These are phyloP conservation scores for Globisporangium lucens DNA, from an alignment of 352 stramenopile species.

Conservation along the genomic window DNA sequence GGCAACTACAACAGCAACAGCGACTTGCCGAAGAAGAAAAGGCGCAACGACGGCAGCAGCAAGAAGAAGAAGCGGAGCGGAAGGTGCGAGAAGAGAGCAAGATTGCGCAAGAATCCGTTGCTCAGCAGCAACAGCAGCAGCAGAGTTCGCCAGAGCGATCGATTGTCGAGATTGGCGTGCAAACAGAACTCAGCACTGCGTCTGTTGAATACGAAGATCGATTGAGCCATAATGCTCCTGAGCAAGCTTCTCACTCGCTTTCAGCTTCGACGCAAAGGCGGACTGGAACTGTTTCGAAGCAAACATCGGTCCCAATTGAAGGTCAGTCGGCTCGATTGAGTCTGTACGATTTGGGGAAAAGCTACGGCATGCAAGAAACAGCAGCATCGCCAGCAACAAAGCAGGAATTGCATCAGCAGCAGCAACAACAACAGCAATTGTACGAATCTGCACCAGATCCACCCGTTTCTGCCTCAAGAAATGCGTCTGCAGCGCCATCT, in stretches of 20 bases:
- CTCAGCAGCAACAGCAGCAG: background rate
- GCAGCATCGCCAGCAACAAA: background rate
- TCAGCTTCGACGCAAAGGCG: background rate
- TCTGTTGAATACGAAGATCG: background rate
- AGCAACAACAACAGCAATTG: background rate
- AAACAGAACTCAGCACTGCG: slow-evolving; percentile 7
- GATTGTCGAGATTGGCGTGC: slow-evolving; percentile 13
- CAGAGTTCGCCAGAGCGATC: background rate
- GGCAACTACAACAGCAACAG: slow-evolving; percentile 14
- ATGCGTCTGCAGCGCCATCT: background rate
- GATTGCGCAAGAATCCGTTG: background rate
- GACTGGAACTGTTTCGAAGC: background rate
- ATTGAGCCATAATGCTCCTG: too few species aligned
- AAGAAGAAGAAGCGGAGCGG: background rate
- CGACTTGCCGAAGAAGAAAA: slow-evolving; percentile 15
- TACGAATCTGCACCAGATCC: background rate
- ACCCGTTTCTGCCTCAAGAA: background rate
- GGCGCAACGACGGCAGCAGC: slow-evolving; percentile 6
- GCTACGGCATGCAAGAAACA: slow-evolving; percentile 18
- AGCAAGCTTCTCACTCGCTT: too few species aligned
- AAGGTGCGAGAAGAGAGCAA: background rate
- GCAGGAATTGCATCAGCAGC: background rate
- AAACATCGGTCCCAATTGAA: slow-evolving; percentile 7
- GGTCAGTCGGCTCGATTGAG: slow-evolving; percentile 30
- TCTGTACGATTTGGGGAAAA: slow-evolving; percentile 43